A percentile compares a stretch with the other conserved stretches of the same genome.
These are phyloP conservation scores for Monilinia polystroma DNA, from an alignment of 2,329 filamentous ascomycete genomes.

Conservation along the genomic window DNA sequence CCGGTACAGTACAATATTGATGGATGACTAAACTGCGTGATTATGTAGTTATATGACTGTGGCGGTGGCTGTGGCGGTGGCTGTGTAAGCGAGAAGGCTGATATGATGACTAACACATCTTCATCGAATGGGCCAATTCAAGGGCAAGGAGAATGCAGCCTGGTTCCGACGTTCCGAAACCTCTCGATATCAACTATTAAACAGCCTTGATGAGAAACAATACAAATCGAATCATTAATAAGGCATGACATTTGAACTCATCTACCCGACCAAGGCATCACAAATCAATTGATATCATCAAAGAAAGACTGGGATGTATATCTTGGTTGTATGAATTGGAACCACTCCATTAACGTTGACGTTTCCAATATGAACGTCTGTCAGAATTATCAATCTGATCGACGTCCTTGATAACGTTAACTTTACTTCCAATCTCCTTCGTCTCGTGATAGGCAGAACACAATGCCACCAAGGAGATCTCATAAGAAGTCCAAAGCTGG, in stretches of 20 bases:
- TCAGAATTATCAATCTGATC: not conserved
- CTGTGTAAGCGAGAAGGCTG: too few relatives aligned
- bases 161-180: not conserved
- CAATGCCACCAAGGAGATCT: conserved; percentile 63
- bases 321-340: not conserved
- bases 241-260: not conserved
- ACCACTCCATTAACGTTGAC: too few relatives aligned
- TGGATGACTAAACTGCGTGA: too few relatives aligned
- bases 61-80: too few relatives aligned
- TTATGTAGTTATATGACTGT: too few relatives aligned
- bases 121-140: too few relatives aligned
- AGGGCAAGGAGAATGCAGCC: too few relatives aligned
- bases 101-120: too few relatives aligned
- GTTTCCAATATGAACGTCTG: conserved; percentile 4
- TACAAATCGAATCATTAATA: not conserved
- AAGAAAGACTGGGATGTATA: not conserved
- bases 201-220: conserved; percentile 6
- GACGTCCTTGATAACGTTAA: not conserved
- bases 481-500: conserved; percentile 70
- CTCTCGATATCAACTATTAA: not conserved
- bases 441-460: not conserved
- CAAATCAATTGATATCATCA: too few relatives aligned
- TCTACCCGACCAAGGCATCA: not conserved
- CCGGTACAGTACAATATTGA: too few relatives aligned
- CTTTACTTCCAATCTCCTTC: not conserved